Conservation (phyloP, 2,329 filamentous ascomycete species). For the Cercospora sp. region DNA sequence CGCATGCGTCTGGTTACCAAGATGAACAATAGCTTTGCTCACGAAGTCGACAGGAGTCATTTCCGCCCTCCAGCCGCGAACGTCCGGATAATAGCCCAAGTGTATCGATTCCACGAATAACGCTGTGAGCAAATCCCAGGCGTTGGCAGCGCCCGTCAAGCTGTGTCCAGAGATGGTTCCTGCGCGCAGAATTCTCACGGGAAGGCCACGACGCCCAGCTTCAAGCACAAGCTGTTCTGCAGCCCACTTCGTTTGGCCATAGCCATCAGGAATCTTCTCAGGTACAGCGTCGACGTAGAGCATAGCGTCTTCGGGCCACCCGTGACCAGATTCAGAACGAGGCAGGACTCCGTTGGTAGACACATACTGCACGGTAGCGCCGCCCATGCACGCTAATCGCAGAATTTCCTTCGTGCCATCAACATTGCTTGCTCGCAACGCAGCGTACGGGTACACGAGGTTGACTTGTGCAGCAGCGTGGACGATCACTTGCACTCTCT, state of each 20-base stretch:
- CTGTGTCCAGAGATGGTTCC: constrained; percentile 81
- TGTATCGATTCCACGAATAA: constrained; percentile 75
- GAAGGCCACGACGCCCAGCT: constrained; percentile 67
- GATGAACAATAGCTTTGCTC: constrained; percentile 69
- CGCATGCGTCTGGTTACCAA: constrained; percentile 63
- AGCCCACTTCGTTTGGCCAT: constrained; percentile 80
- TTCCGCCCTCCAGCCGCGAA: constrained; percentile 74
- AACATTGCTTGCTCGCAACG: constrained; percentile 71
- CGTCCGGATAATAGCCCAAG: constrained; percentile 68
- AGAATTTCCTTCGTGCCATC: constrained; percentile 76
- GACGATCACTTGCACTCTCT: constrained; percentile 69
- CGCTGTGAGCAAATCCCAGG: constrained; percentile 75
- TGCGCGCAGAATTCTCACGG: constrained; percentile 69
- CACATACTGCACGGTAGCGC: constrained; percentile 74
- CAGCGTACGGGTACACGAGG: constrained; percentile 78
- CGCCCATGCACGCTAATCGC: constrained; percentile 65
- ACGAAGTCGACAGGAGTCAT: constrained; percentile 86
- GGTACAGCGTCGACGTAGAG: constrained; percentile 69
- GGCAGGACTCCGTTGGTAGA: constrained; percentile 80
- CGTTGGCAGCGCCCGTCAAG: constrained; percentile 71
- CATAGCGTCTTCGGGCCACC: constrained; percentile 71
- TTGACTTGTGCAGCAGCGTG: constrained; percentile 79
- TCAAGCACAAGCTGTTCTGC: constrained; percentile 73
- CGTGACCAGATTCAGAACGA: constrained; percentile 59
- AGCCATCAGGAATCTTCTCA: constrained; percentile 68